These are phyloP conservation scores for Chrysosporium queenslandicum DNA, from an alignment of 2,329 filamentous ascomycete species.

Conservation along the genomic window DNA sequence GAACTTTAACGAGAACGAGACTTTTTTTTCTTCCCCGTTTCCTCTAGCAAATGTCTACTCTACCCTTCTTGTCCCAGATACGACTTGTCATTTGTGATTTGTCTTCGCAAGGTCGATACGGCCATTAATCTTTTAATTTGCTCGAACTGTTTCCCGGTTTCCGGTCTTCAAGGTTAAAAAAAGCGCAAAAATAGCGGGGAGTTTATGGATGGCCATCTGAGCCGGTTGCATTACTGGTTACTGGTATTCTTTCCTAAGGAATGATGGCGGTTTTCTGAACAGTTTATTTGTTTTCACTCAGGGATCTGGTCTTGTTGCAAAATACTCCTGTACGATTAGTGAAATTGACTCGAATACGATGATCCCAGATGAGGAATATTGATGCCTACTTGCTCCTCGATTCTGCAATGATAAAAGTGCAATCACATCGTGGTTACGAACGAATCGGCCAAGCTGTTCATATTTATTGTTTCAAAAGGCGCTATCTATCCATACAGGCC, in stretches of 20 bases:
- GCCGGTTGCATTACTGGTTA: neutral
- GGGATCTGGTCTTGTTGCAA: slow-evolving; percentile 1
- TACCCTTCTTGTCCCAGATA: neutral
- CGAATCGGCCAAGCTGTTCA: neutral
- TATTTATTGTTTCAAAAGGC: neutral
- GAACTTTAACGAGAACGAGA: no score
- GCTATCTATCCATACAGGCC: slow-evolving; percentile 3
- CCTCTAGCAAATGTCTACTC: no score
- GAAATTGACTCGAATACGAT: slow-evolving; percentile 3
- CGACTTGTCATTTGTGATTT: neutral
- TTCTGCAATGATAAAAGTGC: neutral
- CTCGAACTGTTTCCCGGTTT: neutral
- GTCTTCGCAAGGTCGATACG: neutral
- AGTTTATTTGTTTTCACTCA: neutral
- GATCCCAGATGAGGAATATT: no score
- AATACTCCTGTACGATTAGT: slow-evolving; percentile 13
- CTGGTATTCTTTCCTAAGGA: neutral
- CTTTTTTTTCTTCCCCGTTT: no score
- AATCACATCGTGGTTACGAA: no score
- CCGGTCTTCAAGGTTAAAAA: neutral
- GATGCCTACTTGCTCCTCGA: no score
- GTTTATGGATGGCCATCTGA: slow-evolving; percentile 1
- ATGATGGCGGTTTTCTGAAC: neutral
- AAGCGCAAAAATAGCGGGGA: slow-evolving; percentile 10
- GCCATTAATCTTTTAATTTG: neutral